A percentile compares a stretch with the other conserved stretches of the same genome.
These are phyloP conservation scores for Yarrowia osloensis DNA, from an alignment of 805 yeast genomes.

Conservation along the genomic window DNA sequence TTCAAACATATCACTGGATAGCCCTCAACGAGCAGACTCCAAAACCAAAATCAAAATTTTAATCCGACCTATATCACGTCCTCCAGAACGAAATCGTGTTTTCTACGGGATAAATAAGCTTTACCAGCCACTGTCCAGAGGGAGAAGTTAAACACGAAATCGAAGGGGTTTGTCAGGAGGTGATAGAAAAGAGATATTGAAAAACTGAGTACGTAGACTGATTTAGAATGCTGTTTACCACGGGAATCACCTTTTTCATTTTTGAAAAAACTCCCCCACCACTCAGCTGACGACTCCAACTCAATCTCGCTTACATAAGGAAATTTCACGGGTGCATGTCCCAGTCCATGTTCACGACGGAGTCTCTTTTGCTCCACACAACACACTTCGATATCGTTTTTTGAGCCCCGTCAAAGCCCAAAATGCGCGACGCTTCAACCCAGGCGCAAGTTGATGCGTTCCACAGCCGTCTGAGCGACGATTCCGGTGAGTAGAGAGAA, in stretches of 20 bases:
- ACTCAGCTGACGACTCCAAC: background rate
- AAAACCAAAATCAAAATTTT: no score
- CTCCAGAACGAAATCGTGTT: background rate
- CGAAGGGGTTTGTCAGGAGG: background rate
- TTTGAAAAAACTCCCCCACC: background rate
- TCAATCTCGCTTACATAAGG: background rate
- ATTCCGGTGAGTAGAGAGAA: slow-evolving; percentile 1
- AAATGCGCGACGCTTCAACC: slow-evolving; percentile 24
- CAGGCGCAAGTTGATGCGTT: slow-evolving; percentile 29
- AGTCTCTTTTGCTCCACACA: slow-evolving; percentile 1
- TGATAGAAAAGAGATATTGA: background rate
- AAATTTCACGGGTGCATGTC: slow-evolving; percentile 15
- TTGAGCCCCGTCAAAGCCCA: background rate
- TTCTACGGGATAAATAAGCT: background rate
- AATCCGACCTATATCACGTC: background rate
- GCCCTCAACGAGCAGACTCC: background rate
- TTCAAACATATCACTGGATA: no score
- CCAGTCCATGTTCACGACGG: background rate
- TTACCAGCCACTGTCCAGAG: slow-evolving; percentile 11
- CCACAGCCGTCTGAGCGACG: slow-evolving; percentile 26
- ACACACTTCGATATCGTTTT: background rate
- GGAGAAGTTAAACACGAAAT: background rate
- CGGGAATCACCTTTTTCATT: background rate
- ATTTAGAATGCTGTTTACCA: background rate
- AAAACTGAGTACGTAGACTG: background rate